Evolutionary conservation across 768 basidiomycete species (phyloP), one percentile per base, ranked within the genome.

Genomic region (Agaricus sinodeliciosus): DNA sequence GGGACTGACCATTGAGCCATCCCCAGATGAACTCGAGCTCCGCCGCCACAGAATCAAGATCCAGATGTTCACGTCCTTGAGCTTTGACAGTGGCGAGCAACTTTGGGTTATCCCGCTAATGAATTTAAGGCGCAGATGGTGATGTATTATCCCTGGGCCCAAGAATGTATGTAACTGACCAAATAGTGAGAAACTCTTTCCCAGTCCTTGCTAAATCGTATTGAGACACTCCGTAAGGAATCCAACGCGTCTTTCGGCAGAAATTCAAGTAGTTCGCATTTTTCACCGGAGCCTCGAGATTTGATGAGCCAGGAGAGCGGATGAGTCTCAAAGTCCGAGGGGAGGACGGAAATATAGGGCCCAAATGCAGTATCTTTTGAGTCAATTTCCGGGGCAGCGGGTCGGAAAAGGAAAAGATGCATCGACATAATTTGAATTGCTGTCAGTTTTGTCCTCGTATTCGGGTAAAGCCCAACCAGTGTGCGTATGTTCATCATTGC

Each of bases 331-430:
- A 98, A 94, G 26, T 82, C 67, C 50, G 64, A 64, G 2, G 95
- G 95, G 25, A 97, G 69, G 1, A 82, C 75, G 0, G 85, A 82
- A 43, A 96, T 82, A 63, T 92, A 96, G 1, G 90, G 85, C 25
- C 85, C 80, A 65, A 84, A 85, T 12, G 64, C 65, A 58, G 76
- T 70, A 59, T 89, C 86, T 22, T 55, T 57, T 18, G 80, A 82
- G 26, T 16, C 8, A 15, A 61, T 65, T 6, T 63, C 61, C n/a
- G 52, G 57, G 36, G 59, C 60, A 31, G 55, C 49, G 1, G 85
- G 86, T 40, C 77, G 77, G 67, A 88, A 76, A 1, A 94, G 69
- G 37, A 81, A 74, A 9, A 96, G 73, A 71, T 96, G 91, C 55
- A 97, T 68, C 5, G 90, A 81, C 28, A 96, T 78, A 13, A 90